These are phyloP conservation scores for Elymus sibiricus DNA, from an alignment of 176 grass and related monocot genomes.

Conservation along the genomic window DNA sequence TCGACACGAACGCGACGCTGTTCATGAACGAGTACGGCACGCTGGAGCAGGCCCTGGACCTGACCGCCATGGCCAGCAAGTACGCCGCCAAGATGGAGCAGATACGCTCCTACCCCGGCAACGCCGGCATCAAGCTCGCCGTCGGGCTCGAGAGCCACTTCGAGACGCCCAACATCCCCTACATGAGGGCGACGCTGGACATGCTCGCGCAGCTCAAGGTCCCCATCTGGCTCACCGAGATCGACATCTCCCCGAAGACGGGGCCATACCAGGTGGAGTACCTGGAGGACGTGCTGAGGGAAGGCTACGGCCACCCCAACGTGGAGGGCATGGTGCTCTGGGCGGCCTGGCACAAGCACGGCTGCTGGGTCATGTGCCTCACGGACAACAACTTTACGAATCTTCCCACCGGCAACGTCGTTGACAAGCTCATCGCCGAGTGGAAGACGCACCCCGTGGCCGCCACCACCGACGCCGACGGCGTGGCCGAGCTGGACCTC, in stretches of 20 bases:
- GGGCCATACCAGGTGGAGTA: slow-evolving; percentile 36
- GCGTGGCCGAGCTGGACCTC: slow-evolving; percentile 32
- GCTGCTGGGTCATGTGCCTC: slow-evolving; percentile 70
- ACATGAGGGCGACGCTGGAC: slow-evolving; percentile 67
- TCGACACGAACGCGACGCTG: slow-evolving; percentile 39
- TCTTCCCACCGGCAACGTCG: slow-evolving; percentile 44
- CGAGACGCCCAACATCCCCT: slow-evolving; percentile 53
- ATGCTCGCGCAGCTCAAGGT: slow-evolving; percentile 49
- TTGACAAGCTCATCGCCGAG: slow-evolving; percentile 68
- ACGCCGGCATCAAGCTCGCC: slow-evolving; percentile 28
- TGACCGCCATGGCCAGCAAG: slow-evolving; percentile 37
- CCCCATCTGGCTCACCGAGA: slow-evolving; percentile 90
- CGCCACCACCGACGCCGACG: slow-evolving; percentile 18
- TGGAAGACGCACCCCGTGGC: slow-evolving; percentile 37
- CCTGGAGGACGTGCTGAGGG: slow-evolving; percentile 70
- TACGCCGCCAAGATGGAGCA: slow-evolving; percentile 55
- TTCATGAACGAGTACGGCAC: slow-evolving; percentile 90
- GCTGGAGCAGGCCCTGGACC: slow-evolving; percentile 50
- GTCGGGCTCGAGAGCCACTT: slow-evolving; percentile 82
- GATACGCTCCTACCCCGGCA: slow-evolving; percentile 37
- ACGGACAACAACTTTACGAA: slow-evolving; percentile 74
- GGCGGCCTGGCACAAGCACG: slow-evolving; percentile 61
- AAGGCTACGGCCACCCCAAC: slow-evolving; percentile 57
- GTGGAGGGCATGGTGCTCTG: slow-evolving; percentile 75
- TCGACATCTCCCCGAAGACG: slow-evolving; percentile 36